These are phyloP conservation scores for Cicer bijugum DNA, from an alignment of 306 rosid species.

Conservation along the genomic window DNA sequence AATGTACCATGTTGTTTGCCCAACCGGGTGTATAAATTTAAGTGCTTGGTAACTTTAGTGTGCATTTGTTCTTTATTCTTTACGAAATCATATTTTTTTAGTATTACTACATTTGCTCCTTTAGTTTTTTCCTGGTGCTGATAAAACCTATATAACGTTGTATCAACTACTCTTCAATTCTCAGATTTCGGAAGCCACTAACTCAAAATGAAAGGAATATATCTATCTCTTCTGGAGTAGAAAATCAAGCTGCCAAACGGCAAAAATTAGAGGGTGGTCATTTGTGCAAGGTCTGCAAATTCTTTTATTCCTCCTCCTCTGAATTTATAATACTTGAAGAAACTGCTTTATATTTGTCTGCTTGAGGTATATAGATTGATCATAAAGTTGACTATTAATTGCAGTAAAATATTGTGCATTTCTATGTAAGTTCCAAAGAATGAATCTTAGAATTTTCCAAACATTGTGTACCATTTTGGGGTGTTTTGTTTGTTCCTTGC, in stretches of 20 bases:
- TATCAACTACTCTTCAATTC: slow-evolving; percentile 36
- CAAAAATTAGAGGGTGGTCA: slow-evolving; percentile 93
- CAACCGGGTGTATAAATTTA: background rate
- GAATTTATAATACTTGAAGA: slow-evolving; percentile 30
- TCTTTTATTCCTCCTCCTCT: slow-evolving; percentile 38
- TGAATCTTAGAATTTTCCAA: slow-evolving; percentile 2
- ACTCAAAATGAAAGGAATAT: slow-evolving; percentile 62
- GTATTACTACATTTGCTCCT: slow-evolving; percentile 30
- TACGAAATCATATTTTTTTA: slow-evolving; percentile 15
- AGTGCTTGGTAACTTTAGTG: slow-evolving; percentile 6
- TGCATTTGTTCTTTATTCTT: slow-evolving; percentile 34
- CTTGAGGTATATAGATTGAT: slow-evolving; percentile 27
- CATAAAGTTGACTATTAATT: slow-evolving; percentile 17
- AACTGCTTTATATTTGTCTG: slow-evolving; percentile 37
- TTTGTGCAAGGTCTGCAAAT: slow-evolving; percentile 65
- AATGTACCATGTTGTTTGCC: slow-evolving; percentile 18
- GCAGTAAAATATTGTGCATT: slow-evolving; percentile 23
- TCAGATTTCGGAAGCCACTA: slow-evolving; percentile 68
- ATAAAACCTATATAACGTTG: slow-evolving; percentile 19
- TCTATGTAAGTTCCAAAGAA: slow-evolving; percentile 27
- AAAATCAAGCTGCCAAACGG: slow-evolving; percentile 85
- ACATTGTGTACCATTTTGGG: slow-evolving; percentile 1
- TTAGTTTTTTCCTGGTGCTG: slow-evolving; percentile 10
- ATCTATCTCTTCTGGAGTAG: slow-evolving; percentile 65
- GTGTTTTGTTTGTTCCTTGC: slow-evolving; percentile 1